A percentile compares a stretch with the other conserved stretches of the same genome.
Evolutionary conservation across 352 stramenopile species (phyloP).

Genomic region (Discostella stelligera): DNA sequence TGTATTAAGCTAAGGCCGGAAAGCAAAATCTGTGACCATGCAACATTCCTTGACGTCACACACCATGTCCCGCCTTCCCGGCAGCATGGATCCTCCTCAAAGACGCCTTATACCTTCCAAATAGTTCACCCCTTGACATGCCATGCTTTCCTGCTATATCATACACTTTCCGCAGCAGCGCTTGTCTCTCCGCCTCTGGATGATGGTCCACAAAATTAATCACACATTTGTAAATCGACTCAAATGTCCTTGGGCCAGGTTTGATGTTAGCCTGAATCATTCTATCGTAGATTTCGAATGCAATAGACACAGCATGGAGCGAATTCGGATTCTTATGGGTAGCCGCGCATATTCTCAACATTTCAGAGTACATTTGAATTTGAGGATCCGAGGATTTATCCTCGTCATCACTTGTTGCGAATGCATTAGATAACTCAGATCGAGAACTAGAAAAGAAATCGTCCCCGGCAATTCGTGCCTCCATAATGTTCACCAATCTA

Average conservation of each 20-base stretch:
- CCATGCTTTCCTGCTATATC: conserved; percentile 22
- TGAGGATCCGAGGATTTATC: conserved; percentile 14
- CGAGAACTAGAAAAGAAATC: background rate
- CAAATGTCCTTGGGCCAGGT: conserved; percentile 27
- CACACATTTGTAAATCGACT: conserved; percentile 32
- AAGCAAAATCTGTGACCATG: background rate
- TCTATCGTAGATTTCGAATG: conserved; percentile 41
- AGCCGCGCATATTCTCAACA: conserved; percentile 40
- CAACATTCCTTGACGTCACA: background rate
- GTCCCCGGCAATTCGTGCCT: conserved; percentile 23
- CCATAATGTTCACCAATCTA: conserved; percentile 34
- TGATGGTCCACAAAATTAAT: conserved; percentile 34
- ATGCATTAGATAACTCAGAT: background rate
- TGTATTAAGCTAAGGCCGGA: background rate
- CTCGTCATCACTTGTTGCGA: conserved; percentile 3
- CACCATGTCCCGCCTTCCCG: background rate
- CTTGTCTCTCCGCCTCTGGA: conserved; percentile 25
- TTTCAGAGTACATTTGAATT: conserved; percentile 14
- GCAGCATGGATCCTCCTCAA: background rate
- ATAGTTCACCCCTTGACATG: conserved; percentile 21
- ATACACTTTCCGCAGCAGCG: conserved; percentile 30
- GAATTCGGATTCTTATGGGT: conserved; percentile 18
- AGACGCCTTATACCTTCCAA: conserved; percentile 8
- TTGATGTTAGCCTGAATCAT: conserved; percentile 38
- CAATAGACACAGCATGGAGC: conserved; percentile 21